Evolutionary conservation across 371 early-diverging fungal genomes (phyloP), one percentile per base, ranked within the genome.

Genomic region (Rhizopus microsporus): DNA sequence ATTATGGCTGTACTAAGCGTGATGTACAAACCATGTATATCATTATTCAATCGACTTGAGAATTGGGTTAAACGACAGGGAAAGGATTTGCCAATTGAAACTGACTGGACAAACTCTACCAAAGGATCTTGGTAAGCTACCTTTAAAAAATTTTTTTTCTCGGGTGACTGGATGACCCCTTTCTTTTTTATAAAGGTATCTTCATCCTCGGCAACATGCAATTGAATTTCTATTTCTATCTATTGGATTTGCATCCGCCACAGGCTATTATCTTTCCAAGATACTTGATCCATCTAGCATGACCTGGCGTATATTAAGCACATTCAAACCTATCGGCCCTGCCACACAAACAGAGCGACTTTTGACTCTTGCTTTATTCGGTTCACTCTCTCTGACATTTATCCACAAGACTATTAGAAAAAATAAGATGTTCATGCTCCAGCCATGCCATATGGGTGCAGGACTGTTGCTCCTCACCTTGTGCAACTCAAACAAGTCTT

Each of bases 361-460:
- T 0, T 54, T 86, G 31, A 51, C 78, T 37, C 65, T 60, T 0
- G 65, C 73, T 2, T 51, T 84, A 42, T 34, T 72, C 0, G 64
- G 67, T 1, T 80, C 83, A 3, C 59, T 85, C 15, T 32, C 72
- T 33, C 46, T 79, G 30, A 83, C 84, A 0, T 48, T 75, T 7
- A 46, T 48, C 10, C 86, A 85, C 44, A 85, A 85, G 58, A 63
- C 71, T 49, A 53, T 71, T 16, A 71, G 82, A 4, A 76, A 71
- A 31, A 80, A 75, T 46, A 51, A 73, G 37, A 33, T 83, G 12
- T 85, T 76, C 54, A 71, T 87, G 75, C 67, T 85, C 9, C 87
- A 87, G 52, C 87, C 87, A 5, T 87, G 87, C 64, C 87, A 87
- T 59, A 76, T 87, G 77, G 80, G 78, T 33, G 82, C 82, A 5